Percentiles rank a stretch among this genome's conserved stretches.
Conservation (phyloP, 371 early-diverging fungal species). For the Mucor ambiguus region DNA sequence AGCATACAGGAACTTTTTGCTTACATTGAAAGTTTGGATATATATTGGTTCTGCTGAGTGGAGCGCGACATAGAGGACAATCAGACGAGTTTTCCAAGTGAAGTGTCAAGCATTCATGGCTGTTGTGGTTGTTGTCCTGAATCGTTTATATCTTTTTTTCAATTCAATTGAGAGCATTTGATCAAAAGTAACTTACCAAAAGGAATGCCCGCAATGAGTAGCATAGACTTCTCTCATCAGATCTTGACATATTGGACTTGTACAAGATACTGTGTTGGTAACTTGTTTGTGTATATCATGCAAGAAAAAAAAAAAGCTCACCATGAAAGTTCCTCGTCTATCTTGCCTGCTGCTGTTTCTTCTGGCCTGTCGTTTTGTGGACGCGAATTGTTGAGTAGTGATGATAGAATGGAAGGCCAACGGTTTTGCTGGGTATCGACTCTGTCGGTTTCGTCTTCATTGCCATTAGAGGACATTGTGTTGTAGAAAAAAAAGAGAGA, state of each 20-base stretch:
- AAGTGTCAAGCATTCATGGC: conserved; percentile 72
- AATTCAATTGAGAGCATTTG: not conserved
- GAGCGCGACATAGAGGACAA: conserved; percentile 76
- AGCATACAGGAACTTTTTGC: not conserved
- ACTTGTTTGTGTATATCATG: no score
- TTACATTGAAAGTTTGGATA: conserved; percentile 83
- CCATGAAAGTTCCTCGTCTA: conserved; percentile 20
- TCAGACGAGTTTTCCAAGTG: conserved; percentile 60
- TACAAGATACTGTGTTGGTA: not conserved
- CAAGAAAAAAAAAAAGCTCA: no score
- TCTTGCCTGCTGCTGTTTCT: conserved; percentile 1
- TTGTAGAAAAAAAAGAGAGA: no score
- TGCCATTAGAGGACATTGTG: not conserved
- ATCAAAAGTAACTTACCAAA: conserved; percentile 60
- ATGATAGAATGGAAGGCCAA: not conserved
- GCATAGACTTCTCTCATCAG: conserved; percentile 76
- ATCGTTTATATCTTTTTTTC: not conserved
- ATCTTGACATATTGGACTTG: conserved; percentile 75
- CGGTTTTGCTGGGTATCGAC: not conserved
- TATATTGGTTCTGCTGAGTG: conserved; percentile 63
- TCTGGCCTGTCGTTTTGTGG: not conserved
- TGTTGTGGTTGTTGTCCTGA: conserved; percentile 55
- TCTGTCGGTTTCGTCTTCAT: not conserved
- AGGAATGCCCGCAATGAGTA: conserved; percentile 86
- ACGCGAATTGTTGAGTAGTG: not conserved